phyloP scores from a whole-genome alignment of 1,284 basidiomycete species.

The Paramarasmius palmivorus region DNA sequence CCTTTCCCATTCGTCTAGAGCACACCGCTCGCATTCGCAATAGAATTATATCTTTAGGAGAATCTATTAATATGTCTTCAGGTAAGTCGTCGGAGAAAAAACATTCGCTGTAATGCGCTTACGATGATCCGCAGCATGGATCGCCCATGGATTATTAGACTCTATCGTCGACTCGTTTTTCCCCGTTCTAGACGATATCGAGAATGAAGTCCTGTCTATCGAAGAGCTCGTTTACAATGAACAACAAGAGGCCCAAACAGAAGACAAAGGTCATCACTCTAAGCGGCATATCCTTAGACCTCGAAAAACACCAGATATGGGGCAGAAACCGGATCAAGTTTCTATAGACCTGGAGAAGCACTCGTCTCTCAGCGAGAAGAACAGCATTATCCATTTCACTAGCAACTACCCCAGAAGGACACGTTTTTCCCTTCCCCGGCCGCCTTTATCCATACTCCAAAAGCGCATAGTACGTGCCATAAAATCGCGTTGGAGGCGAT shows the following conservation, averaged over 20 bases:
- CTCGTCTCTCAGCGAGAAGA: constrained; percentile 6
- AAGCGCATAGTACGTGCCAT: constrained; percentile 31
- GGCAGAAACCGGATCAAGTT: not conserved
- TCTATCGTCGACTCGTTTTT: constrained; percentile 96
- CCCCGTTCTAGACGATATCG: constrained; percentile 83
- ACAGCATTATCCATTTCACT: constrained; percentile 4
- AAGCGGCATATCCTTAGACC: not conserved
- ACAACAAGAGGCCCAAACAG: constrained; percentile 9
- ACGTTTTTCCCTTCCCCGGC: constrained; percentile 32
- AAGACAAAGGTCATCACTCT: not conserved
- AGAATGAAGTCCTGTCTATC: constrained; percentile 79
- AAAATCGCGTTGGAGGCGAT: constrained; percentile 5
- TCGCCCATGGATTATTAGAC: constrained; percentile 91
- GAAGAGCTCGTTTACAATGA: constrained; percentile 67
- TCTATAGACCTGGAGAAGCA: constrained; percentile 8
- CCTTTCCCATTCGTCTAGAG: constrained; percentile 41
- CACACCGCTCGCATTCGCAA: constrained; percentile 82
- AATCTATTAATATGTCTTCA: constrained; percentile 66
- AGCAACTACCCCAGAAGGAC: constrained; percentile 21
- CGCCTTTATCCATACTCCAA: constrained; percentile 30
- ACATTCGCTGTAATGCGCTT: not conserved
- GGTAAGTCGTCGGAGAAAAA: constrained; percentile 40
- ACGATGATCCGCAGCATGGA: constrained; percentile 70
- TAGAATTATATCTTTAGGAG: constrained; percentile 60
- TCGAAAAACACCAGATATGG: not conserved